These are phyloP conservation scores for Taiozyma onychis DNA, from an alignment of 1,139 yeast genomes.

Conservation along the genomic window DNA sequence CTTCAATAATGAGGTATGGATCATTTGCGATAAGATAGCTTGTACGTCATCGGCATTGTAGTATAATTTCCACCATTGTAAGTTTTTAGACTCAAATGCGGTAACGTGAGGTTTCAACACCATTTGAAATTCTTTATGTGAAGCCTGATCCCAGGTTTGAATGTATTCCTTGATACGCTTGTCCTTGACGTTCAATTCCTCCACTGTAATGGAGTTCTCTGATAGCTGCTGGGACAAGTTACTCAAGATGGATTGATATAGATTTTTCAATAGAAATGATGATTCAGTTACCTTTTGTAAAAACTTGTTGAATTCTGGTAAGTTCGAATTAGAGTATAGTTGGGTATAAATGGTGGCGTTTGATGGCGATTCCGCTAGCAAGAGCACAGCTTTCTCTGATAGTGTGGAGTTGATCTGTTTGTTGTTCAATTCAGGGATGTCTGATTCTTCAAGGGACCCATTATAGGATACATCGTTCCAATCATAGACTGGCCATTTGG, in stretches of 20 bases:
- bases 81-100: conserved; percentile 16
- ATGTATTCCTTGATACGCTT: conserved; percentile 17
- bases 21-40: conserved; percentile 18
- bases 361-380: conserved; percentile 23
- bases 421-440: conserved; percentile 10
- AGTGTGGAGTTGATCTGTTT: conserved; percentile 22
- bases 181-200: conserved; percentile 14
- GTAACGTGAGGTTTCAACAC: conserved; percentile 25
- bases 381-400: conserved; percentile 18
- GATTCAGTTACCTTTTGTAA: conserved; percentile 5
- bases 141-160: conserved; percentile 24
- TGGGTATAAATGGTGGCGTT: conserved; percentile 23
- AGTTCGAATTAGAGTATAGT: conserved; percentile 12
- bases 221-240: conserved; percentile 18
- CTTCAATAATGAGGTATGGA: conserved; percentile 16
- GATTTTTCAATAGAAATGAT: conserved; percentile 8
- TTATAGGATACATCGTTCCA: conserved; percentile 10
- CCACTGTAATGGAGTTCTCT: conserved; percentile 16
- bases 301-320: conserved; percentile 8
- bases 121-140: conserved; percentile 26
- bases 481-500: conserved; percentile 25
- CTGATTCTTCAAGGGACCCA: not conserved
- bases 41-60: conserved; percentile 21
- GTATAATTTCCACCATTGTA: conserved; percentile 24
- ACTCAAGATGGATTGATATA: conserved; percentile 16